Evolutionary conservation across 2,329 filamentous ascomycete genomes (phyloP).

Genomic region (Anisogramma anomala): DNA sequence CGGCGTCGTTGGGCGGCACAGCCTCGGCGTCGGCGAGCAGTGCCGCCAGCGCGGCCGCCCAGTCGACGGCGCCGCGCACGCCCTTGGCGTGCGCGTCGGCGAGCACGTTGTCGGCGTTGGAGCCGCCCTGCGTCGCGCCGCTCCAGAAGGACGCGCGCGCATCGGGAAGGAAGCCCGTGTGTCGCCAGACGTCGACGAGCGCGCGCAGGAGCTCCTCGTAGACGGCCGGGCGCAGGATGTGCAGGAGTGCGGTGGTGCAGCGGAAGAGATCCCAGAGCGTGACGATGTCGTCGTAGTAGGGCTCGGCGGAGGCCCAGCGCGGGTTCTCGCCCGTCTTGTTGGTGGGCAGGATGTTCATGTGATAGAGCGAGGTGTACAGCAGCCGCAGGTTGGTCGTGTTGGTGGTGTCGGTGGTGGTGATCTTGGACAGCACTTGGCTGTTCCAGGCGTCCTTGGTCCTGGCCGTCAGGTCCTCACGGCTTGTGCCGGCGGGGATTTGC

Average conservation of each 20-base stretch:
- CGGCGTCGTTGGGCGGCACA: constrained; percentile 45
- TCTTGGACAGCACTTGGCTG: constrained; percentile 47
- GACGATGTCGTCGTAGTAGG: constrained; percentile 62
- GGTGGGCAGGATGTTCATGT: constrained; percentile 57
- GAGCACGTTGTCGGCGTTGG: constrained; percentile 59
- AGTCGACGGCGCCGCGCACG: constrained; percentile 50
- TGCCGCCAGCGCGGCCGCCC: constrained; percentile 49
- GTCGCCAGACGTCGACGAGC: constrained; percentile 55
- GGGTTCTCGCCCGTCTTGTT: constrained; percentile 64
- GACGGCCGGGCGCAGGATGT: constrained; percentile 49
- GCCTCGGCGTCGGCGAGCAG: constrained; percentile 59
- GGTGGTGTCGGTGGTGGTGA: constrained; percentile 47
- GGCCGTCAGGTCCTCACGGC: constrained; percentile 32
- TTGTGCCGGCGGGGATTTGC: constrained; percentile 40
- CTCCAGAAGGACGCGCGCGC: constrained; percentile 58
- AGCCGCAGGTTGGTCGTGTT: constrained; percentile 44
- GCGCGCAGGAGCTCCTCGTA: constrained; percentile 57
- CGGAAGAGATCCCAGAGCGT: constrained; percentile 58
- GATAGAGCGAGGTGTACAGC: constrained; percentile 58
- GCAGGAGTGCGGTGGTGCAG: constrained; percentile 52
- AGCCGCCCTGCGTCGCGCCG: constrained; percentile 57
- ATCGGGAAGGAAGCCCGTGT: constrained; percentile 54
- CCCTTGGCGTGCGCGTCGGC: constrained; percentile 63
- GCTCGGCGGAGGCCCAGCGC: constrained; percentile 49
- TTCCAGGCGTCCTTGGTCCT: constrained; percentile 47